phyloP scores from a whole-genome alignment of 805 yeast species.

The Candida tallmaniae region DNA sequence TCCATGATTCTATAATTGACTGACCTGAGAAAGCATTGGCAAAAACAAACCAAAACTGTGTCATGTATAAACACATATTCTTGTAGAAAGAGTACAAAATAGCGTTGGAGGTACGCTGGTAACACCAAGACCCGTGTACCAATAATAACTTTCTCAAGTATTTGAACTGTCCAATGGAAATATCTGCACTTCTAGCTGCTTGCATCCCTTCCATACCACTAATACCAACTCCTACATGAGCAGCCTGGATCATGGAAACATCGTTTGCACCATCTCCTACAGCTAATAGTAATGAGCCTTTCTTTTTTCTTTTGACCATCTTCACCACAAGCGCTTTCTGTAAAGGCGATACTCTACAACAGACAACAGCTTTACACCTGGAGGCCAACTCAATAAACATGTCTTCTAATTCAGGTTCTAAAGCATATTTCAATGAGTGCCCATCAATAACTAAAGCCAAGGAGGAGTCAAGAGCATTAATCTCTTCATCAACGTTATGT shows the following conservation, averaged over 20 bases:
- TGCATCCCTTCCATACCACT: constrained; percentile 99
- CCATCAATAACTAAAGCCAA: constrained; percentile 94
- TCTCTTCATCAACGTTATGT: constrained; percentile 63
- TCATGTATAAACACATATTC: constrained; percentile 92
- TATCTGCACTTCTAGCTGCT: constrained; percentile 97
- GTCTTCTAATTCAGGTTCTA: constrained; percentile 77
- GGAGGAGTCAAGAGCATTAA: constrained; percentile 48
- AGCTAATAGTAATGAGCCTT: constrained; percentile 74
- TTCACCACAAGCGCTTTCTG: constrained; percentile 96
- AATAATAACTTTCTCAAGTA: constrained; percentile 75
- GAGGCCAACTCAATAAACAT: constrained; percentile 74
- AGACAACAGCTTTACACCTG: constrained; percentile 89
- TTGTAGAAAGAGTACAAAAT: constrained; percentile 94
- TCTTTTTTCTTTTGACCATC: constrained; percentile 76
- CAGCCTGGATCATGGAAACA: constrained; percentile 98
- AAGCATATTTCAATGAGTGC: constrained; percentile 79
- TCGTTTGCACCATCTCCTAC: constrained; percentile 99
- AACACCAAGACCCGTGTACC: constrained; percentile 98
- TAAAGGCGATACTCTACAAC: constrained; percentile 96
- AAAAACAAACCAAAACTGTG: constrained; percentile 97
- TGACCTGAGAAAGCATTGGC: constrained; percentile 92
- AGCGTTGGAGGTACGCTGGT: constrained; percentile 89
- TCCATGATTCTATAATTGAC: constrained; percentile 96
- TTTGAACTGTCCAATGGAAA: constrained; percentile 93
- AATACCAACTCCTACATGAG: constrained; percentile 98